Base-by-base conservation (phyloP, 495 filamentous ascomycete species). In the Trichodelitschia bisporula region DNA sequence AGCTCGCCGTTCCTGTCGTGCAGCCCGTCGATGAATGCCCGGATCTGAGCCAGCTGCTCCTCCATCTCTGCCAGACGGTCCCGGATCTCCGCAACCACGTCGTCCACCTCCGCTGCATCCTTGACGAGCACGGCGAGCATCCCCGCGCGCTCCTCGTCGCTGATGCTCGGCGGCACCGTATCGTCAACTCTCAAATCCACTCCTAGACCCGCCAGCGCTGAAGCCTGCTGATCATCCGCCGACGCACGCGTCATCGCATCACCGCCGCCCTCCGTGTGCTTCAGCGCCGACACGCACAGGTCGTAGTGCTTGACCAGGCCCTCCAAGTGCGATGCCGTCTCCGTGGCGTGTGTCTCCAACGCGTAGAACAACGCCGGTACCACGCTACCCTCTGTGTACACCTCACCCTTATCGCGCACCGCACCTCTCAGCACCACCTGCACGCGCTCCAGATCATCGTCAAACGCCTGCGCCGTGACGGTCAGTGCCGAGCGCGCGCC, bases 251-350 rank as follows among this genome's bases (percentile, higher is more conserved):
- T 66, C 59, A 23, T 64, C 4, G 78, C 79, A 12, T 72, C 72
- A 14, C 64, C 68, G 9, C 80, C 82, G 15, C 83, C 86, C 55
- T 95, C 83, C 1, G 84, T 92, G 36, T 84, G 75, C 38, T 79
- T 76, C 18, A 95, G 70, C 0, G 89, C 89, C 2, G 69, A 82
- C 14, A 86, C 78, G 43, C 86, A 97, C 33, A 89, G 68, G 49
- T 97, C 86, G 41, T 90, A 95, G 51, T 97, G 89, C 10, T 59
- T 58, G n/a, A 78, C 82, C 14, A 97, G 58, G 2, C 72, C 75
- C 39, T 84, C 66, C 1, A 97, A 60, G 14, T 77, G 56, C 30
- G 65, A 55, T 18, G 82, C 86, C 74, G 91, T 86, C 37, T 70
- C 71, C 38, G 72, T 68, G 0, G 86, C 83, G 36, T 82, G 69